Percentiles rank a stretch among this genome's conserved stretches.
These are phyloP conservation scores for Phytophthora multivora DNA, from an alignment of 352 stramenopile genomes.

Conservation along the genomic window DNA sequence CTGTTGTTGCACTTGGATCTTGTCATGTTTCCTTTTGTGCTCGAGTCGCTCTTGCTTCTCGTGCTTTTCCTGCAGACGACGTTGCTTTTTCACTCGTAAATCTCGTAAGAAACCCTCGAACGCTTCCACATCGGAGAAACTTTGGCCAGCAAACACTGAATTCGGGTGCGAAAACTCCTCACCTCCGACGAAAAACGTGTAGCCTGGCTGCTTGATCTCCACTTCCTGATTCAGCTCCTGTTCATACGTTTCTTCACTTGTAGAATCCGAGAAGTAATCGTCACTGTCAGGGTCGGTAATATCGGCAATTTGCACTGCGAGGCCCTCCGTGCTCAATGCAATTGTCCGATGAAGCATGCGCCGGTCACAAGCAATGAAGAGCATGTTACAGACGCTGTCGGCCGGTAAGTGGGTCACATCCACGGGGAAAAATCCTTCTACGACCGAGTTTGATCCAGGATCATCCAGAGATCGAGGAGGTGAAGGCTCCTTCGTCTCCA, in stretches of 20 bases:
- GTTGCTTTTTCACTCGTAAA: constrained; percentile 35
- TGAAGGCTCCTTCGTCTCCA: background rate
- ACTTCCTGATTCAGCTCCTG: constrained; percentile 26
- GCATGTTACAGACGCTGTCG: constrained; percentile 56
- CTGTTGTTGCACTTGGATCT: background rate
- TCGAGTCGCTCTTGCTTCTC: constrained; percentile 7
- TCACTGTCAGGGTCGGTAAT: constrained; percentile 30
- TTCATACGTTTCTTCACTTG: constrained; percentile 21
- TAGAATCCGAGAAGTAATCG: constrained; percentile 32
- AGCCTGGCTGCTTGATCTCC: constrained; percentile 31
- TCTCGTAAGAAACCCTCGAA: constrained; percentile 61
- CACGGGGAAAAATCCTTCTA: constrained; percentile 47
- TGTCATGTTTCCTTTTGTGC: background rate
- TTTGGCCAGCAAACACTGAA: constrained; percentile 47
- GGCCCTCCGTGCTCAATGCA: constrained; percentile 56
- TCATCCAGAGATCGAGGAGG: constrained; percentile 19
- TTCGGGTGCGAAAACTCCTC: constrained; percentile 65
- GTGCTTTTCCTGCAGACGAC: constrained; percentile 12
- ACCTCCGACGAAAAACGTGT: constrained; percentile 56
- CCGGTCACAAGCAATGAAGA: constrained; percentile 66
- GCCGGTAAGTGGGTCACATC: constrained; percentile 48
- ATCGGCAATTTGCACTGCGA: constrained; percentile 38
- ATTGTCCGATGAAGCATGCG: constrained; percentile 64
- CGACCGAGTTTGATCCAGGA: constrained; percentile 29
- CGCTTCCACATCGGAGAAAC: constrained; percentile 50